These are phyloP conservation scores for Elsinoe perseae DNA, from an alignment of 2,329 filamentous ascomycete species.

Conservation along the genomic window DNA sequence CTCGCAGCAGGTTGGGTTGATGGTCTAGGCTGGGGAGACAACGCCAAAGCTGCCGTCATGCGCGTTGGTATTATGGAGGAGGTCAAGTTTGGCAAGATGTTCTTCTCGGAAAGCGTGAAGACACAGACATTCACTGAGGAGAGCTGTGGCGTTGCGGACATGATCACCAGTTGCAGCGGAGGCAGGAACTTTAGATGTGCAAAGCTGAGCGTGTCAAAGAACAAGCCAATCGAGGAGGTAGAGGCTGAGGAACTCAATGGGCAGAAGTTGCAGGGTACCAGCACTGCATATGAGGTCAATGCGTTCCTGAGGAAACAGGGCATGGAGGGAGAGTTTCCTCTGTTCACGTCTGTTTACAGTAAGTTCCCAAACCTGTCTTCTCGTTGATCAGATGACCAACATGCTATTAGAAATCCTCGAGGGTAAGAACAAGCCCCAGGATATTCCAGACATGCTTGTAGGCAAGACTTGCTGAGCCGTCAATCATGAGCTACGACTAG, in stretches of 20 bases:
- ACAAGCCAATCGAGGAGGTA: conserved; percentile 74
- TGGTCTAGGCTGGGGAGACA: conserved; percentile 94
- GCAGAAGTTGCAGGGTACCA: conserved; percentile 91
- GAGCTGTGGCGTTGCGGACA: conserved; percentile 85
- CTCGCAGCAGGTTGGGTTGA: conserved; percentile 92
- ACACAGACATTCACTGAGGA: conserved; percentile 92
- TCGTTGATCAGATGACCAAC: not conserved
- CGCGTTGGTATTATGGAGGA: conserved; percentile 91
- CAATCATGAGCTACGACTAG: not conserved
- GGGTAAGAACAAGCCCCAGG: conserved; percentile 66
- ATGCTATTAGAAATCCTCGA: conserved; percentile 58
- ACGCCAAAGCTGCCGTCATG: conserved; percentile 98
- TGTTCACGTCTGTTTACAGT: conserved; percentile 81
- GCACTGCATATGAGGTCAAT: conserved; percentile 86
- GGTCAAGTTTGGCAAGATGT: conserved; percentile 89
- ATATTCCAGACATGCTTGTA: conserved; percentile 62
- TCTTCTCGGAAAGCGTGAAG: conserved; percentile 76
- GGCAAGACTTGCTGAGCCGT: not conserved
- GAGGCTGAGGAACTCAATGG: conserved; percentile 87
- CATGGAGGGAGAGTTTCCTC: conserved; percentile 73
- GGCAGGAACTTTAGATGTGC: conserved; percentile 93
- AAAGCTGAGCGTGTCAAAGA: conserved; percentile 73
- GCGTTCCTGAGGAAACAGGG: conserved; percentile 73
- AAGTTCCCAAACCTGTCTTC: conserved; percentile 23
- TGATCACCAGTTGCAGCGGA: conserved; percentile 88